phyloP scores from a whole-genome alignment of 768 basidiomycete genomes.

The Auricularia sp. region DNA sequence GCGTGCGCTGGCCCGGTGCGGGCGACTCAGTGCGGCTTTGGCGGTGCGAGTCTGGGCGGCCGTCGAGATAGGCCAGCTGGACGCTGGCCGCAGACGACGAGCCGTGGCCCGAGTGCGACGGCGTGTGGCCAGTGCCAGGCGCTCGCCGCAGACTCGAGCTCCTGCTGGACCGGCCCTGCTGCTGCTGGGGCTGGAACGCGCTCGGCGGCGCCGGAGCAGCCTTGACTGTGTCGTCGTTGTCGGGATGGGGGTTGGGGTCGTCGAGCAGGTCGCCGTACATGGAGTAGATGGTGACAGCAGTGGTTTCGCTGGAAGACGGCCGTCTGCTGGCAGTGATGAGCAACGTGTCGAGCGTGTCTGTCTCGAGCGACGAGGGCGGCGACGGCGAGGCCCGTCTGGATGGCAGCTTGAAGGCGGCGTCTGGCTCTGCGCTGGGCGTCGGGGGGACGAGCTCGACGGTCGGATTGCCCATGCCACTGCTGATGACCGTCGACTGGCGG shows the following conservation, averaged over 20 bases:
- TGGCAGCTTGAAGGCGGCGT: neutral
- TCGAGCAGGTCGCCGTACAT: slow-evolving; percentile 60
- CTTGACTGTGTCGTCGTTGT: neutral
- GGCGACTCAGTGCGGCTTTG: neutral
- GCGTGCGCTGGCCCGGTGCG: neutral
- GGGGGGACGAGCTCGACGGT: neutral
- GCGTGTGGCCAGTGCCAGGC: neutral
- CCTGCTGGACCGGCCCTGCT: neutral
- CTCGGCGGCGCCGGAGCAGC: neutral
- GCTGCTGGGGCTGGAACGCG: neutral
- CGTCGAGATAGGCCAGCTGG: neutral
- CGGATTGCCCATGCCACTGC: neutral
- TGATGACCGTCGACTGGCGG: neutral
- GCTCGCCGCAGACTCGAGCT: neutral
- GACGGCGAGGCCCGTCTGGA: neutral
- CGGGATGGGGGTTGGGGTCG: neutral
- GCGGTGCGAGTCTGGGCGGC: neutral
- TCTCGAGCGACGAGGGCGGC: neutral
- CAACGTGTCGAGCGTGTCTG: neutral
- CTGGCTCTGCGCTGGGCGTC: neutral
- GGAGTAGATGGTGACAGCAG: slow-evolving; percentile 76
- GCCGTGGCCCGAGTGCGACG: neutral
- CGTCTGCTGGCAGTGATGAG: neutral
- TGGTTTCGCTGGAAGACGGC: slow-evolving; percentile 34
- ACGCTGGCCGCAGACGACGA: slow-evolving; percentile 2